Conservation (phyloP, 2,329 filamentous ascomycete genomes). For the Aspergillus spinulosporus region DNA sequence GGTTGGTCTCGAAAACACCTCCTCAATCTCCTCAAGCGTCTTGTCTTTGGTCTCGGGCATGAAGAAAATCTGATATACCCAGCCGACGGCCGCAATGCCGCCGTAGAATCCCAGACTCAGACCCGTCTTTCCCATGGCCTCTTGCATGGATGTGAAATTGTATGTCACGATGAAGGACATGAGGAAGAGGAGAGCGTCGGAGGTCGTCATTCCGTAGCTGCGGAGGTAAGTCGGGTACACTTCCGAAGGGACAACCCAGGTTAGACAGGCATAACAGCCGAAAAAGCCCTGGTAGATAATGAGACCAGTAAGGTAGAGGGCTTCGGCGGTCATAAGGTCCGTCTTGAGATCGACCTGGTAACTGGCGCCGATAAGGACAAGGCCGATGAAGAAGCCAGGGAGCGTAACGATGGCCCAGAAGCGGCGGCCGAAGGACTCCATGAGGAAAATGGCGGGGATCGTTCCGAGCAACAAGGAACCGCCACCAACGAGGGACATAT, state of each 20-base stretch:
- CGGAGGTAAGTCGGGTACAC: slow-evolving; percentile 72
- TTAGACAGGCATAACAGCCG: slow-evolving; percentile 64
- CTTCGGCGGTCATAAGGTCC: slow-evolving; percentile 53
- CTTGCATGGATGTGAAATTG: slow-evolving; percentile 71
- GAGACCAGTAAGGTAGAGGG: slow-evolving; percentile 63
- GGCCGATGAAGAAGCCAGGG: slow-evolving; percentile 69
- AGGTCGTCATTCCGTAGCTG: slow-evolving; percentile 72
- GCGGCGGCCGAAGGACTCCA: slow-evolving; percentile 70
- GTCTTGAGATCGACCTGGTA: slow-evolving; percentile 57
- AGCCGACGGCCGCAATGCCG: slow-evolving; percentile 68
- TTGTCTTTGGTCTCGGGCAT: slow-evolving; percentile 75
- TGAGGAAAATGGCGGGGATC: slow-evolving; percentile 67
- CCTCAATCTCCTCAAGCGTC: slow-evolving; percentile 70
- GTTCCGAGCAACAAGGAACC: slow-evolving; percentile 67
- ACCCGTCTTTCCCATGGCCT: slow-evolving; percentile 66
- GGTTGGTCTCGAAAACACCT: slow-evolving; percentile 65
- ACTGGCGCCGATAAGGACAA: slow-evolving; percentile 65
- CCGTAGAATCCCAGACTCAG: slow-evolving; percentile 71
- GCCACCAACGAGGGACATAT: slow-evolving; percentile 74
- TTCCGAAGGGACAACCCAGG: slow-evolving; percentile 67
- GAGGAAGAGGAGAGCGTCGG: slow-evolving; percentile 67
- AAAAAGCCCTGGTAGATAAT: slow-evolving; percentile 68
- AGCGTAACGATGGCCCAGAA: slow-evolving; percentile 75
- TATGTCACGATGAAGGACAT: slow-evolving; percentile 73
- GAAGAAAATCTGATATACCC: slow-evolving; percentile 71